Evolutionary conservation across 202 grass and related monocot genomes (phyloP), one percentile per base, ranked within the genome.

Genomic region (Bolboschoenoplectus hybrid): DNA sequence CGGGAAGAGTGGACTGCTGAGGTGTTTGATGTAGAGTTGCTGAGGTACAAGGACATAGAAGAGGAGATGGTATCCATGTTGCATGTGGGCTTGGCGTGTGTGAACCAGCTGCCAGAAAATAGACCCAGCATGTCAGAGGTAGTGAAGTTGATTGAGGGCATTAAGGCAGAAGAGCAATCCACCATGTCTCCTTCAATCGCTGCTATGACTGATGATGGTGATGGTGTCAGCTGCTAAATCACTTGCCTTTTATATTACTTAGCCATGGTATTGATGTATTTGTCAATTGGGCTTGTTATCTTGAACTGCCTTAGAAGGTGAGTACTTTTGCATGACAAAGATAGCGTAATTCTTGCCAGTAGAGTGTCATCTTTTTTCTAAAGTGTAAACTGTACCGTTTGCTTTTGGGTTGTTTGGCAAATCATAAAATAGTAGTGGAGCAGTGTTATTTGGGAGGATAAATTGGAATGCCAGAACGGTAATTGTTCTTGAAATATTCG

Each of bases 21-120:
- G 87, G 92, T 97, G 87, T 97, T 97, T 82, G 95, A 97, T 39
- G 89, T 88, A 83, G 95, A 97, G 92, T 89, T 97, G 83, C 87
- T 97, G 9, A 83, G 95, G 64, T 94, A 90, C 85, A 85, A 92
- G 83, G 72, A 90, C 85, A 91, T 97, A 81, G 95, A 97, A 86
- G 95, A 97, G 69, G 95, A 97, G 88, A 97, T 97, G 95, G 92
- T 97, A 69, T 89, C 91, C 2, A 85, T 93, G 89, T 86, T 97
- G 84, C 95, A 97, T 77, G 84, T 97, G 19, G 92, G 85, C 44
- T 58, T 97, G 46, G 93, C 91, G 0, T 97, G 92, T 86, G 88
- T 90, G 19, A 63, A 81, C 43, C 46, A 58, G 60, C 49, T 13
- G 51, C 92, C 89, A 11, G 92, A 93, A 36, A 89, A 94, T 85